Base-by-base conservation (phyloP, 2,329 filamentous ascomycete species). In the Colletotrichum navitas region DNA sequence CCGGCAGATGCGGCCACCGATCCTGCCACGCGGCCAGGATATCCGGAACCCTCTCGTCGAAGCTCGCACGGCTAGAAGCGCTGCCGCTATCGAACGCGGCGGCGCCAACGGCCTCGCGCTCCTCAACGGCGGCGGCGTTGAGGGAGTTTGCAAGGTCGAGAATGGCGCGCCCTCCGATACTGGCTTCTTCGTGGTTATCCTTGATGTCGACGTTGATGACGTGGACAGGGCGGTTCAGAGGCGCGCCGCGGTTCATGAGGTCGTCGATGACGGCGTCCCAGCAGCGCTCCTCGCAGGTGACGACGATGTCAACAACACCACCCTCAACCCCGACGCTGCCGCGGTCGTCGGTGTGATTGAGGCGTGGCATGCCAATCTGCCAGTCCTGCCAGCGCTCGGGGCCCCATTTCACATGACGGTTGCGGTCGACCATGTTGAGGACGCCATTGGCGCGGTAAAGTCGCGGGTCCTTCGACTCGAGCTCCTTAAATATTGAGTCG, bases 201-300 rank as follows among this genome's bases (percentile, higher is more conserved):
- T 93, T 95, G 78, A 99, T 99, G 80, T 99, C 96, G 66, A 99
- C 92, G 77, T 99, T 99, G 85, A 99, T 97, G 68, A 99, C 94
- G 79, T 99, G 96, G 0, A 99, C 96, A 0, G 96, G 95, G 2
- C 94, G 87, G 81, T 99, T 99, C 68, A 99, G 85, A 4, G 93
- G 92, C 0, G 92, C 90, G 10, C 95, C 96, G 73, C 97, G 90
- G 77, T 91, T 93, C 73, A 97, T 89, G 63, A 99, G 85, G 80
- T 99, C 95, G 77, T 99, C 96, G 14, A 99, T 89, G 43, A 99
- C 96, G 5, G 96, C 95, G 82, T 99, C 96, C 94, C 97, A 99
- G 80, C 96, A 99, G 72, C 96, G 88, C 83, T 99, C 96, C 81
- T 99, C 96, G 79, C 96, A 99, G 0, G 96, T 99, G 76, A 99